Evolutionary conservation across 176 grass and related monocot genomes (phyloP).

Genomic region (Dendrocalamus sinicus): DNA sequence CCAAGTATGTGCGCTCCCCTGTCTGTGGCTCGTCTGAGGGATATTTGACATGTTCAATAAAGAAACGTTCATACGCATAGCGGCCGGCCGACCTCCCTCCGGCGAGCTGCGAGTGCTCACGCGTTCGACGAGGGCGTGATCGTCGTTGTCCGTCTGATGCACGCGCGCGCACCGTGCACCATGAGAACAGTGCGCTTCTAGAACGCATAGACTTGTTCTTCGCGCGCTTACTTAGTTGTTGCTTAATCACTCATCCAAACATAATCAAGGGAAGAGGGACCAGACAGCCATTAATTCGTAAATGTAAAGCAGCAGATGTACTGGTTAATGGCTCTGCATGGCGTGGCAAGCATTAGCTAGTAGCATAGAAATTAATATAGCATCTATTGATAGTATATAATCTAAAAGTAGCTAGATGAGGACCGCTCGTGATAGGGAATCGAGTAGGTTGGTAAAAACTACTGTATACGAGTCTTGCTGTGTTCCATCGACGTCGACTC

Average conservation of each 20-base stretch:
- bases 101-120: constrained; percentile 49
- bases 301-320: constrained; percentile 25
- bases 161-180: constrained; percentile 45
- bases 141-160: constrained; percentile 53
- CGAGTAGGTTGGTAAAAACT: constrained; percentile 50
- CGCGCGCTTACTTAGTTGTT: constrained; percentile 23
- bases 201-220: constrained; percentile 41
- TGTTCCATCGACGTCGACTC: constrained; percentile 15
- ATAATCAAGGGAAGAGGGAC: constrained; percentile 35
- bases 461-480: neutral
- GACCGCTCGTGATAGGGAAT: constrained; percentile 37
- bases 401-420: constrained; percentile 26
- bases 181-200: constrained; percentile 57
- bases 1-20: too few relatives aligned
- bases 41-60: constrained; percentile 38
- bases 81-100: constrained; percentile 10
- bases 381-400: constrained; percentile 35
- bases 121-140: constrained; percentile 49
- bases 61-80: constrained; percentile 28
- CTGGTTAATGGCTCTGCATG: constrained; percentile 36
- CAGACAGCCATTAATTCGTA: too few relatives aligned
- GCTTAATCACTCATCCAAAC: constrained; percentile 40
- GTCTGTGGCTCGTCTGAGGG: too few relatives aligned
- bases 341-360: constrained; percentile 60
- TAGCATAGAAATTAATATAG: constrained; percentile 31